Evolutionary conservation across 345 rosid genomes (phyloP), one percentile per base, ranked within the genome.

Genomic region (Melastoma malabathricum): DNA sequence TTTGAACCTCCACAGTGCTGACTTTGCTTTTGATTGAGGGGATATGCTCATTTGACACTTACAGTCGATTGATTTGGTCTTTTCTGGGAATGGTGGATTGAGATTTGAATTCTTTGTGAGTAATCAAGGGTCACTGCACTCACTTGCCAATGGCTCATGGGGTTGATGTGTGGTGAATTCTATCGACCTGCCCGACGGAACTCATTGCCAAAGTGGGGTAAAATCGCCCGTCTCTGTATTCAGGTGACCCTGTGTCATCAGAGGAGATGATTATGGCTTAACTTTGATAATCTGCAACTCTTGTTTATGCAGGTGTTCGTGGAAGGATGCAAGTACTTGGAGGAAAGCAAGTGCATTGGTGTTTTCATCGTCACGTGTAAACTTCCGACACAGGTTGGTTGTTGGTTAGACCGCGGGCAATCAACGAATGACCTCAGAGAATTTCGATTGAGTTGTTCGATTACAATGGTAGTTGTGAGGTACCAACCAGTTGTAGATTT

Each of bases 111-210:
- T 47, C 44, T 15, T 25, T 48, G 47, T 57, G 46, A 46, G 56
- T 63, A 64, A 90, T 96, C 98, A 18, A 83, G 96, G 65, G 94
- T 78, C 63, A 86, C 94, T 23, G 82, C 65, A 17, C 27, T 86
- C 64, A 90, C 94, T 31, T 90, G 98, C 69, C 94, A 82, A 61
- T 90, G 98, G 98, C 89, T 90, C 1, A 86, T 86, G 94, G 94
- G 98, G 98, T 18, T 59, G 58, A 31, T 75, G 82, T 75, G 65
- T 56, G 12, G 86, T 86, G 53, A 84, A 82, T 52, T 61, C 82
- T 34, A 68, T 90, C n/a, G 89, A 86, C 52, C 86, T 86, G 65
- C 79, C 81, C 6, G 80, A 77, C 63, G 96, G 96, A 58, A 74
- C 78, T 46, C 74, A 86, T 14, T 76, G 79, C 66, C 63, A 71